phyloP scores from a whole-genome alignment of 805 yeast species.

The Candida taoyuanica region DNA sequence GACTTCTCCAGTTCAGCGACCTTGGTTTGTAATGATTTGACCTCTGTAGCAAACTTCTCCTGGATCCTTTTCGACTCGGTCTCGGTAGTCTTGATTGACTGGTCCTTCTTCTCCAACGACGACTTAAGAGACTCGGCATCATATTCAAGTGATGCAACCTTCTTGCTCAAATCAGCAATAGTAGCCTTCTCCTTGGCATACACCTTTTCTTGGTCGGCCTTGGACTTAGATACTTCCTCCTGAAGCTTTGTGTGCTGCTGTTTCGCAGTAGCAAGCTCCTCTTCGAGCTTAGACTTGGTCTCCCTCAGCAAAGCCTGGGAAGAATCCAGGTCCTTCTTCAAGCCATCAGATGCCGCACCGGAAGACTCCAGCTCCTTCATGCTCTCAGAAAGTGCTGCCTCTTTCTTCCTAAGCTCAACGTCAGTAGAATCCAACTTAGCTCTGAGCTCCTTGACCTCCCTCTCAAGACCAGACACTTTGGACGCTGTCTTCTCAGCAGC shows the following conservation, averaged over 20 bases:
- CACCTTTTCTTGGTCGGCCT: too few species aligned
- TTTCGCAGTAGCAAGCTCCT: background rate
- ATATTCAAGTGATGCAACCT: background rate
- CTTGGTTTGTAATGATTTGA: background rate
- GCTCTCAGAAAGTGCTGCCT: background rate
- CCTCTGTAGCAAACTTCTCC: background rate
- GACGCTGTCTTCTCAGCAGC: conserved; percentile 4
- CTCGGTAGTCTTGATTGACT: background rate
- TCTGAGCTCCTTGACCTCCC: background rate
- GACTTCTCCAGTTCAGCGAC: background rate
- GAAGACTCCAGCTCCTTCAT: conserved; percentile 3
- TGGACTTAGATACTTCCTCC: too few species aligned
- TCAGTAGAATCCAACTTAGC: background rate
- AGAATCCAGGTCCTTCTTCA: background rate
- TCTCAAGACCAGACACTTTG: background rate
- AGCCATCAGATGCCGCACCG: background rate
- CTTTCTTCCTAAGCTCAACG: conserved; percentile 1
- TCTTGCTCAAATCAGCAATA: background rate
- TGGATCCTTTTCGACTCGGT: background rate
- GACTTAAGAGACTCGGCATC: too few species aligned
- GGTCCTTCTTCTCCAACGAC: background rate
- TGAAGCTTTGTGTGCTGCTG: too few species aligned
- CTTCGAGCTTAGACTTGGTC: background rate
- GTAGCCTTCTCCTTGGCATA: too few species aligned
- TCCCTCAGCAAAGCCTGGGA: background rate